Conservation (phyloP, 495 filamentous ascomycete species). For the Amphirosellinia nigrospora region DNA sequence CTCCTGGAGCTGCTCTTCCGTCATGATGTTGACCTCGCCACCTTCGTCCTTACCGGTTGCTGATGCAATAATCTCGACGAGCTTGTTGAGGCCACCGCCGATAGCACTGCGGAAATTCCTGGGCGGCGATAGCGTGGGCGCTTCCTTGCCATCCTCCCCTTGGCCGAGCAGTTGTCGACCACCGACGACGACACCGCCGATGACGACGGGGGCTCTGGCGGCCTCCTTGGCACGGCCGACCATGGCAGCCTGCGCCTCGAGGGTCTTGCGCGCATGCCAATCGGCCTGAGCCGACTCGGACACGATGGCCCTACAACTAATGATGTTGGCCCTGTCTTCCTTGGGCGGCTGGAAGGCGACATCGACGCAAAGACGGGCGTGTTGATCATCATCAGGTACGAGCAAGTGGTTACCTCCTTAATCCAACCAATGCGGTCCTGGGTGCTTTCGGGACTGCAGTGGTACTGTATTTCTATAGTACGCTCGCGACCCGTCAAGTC, state of each 20-base stretch:
- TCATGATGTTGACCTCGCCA: slow-evolving; percentile 59
- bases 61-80: slow-evolving; percentile 44
- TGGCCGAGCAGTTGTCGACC: slow-evolving; percentile 55
- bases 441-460: slow-evolving; percentile 80
- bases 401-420: slow-evolving; percentile 92
- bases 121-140: slow-evolving; percentile 44
- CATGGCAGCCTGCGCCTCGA: slow-evolving; percentile 60
- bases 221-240: slow-evolving; percentile 47
- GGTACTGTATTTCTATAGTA: slow-evolving; percentile 88
- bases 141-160: slow-evolving; percentile 50
- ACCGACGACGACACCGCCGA: slow-evolving; percentile 60
- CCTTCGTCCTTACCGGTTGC: slow-evolving; percentile 58
- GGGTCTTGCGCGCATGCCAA: slow-evolving; percentile 62
- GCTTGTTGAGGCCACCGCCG: slow-evolving; percentile 27
- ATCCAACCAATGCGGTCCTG: slow-evolving; percentile 90
- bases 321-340: slow-evolving; percentile 75
- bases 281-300: slow-evolving; percentile 58
- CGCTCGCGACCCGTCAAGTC: slow-evolving; percentile 87
- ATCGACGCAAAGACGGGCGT: slow-evolving; percentile 93
- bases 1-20: slow-evolving; percentile 68
- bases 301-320: slow-evolving; percentile 78
- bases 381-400: slow-evolving; percentile 93
- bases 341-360: slow-evolving; percentile 89
- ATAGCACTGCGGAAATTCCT: slow-evolving; percentile 39
- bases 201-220: slow-evolving; percentile 43